phyloP scores from a whole-genome alignment of 1,284 basidiomycete species.

The Pseudozyma tsukubaensis region DNA sequence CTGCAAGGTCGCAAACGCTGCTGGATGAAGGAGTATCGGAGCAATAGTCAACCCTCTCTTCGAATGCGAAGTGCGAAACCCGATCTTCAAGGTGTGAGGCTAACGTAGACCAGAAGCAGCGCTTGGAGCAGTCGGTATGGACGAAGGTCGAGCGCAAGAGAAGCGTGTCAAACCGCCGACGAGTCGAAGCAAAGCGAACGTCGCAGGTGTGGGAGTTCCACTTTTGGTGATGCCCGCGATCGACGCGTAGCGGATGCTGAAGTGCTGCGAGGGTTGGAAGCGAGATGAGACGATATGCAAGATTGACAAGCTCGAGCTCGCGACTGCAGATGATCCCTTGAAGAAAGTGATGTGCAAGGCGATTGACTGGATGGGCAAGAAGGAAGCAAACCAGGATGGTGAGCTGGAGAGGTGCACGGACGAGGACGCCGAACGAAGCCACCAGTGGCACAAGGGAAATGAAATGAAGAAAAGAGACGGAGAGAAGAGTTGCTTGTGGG shows the following conservation, averaged over 20 bases:
- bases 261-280: neutral
- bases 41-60: too few species aligned
- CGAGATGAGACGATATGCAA: neutral
- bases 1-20: neutral
- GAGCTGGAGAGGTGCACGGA: neutral
- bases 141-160: too few species aligned
- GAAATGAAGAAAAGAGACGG: constrained; percentile 5
- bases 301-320: neutral
- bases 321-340: neutral
- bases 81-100: too few species aligned
- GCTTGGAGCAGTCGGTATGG: too few species aligned
- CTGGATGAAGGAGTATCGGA: too few species aligned
- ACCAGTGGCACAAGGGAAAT: constrained; percentile 10
- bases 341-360: neutral
- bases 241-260: constrained; percentile 4
- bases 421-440: constrained; percentile 5
- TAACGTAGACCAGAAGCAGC: too few species aligned
- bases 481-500: neutral
- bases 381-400: neutral
- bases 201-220: neutral
- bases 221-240: constrained; percentile 1
- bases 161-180: too few species aligned
- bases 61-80: too few species aligned
- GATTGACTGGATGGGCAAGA: neutral
- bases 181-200: neutral